These are phyloP conservation scores for Cercospora sp. DNA, from an alignment of 2,329 filamentous ascomycete genomes.

Conservation along the genomic window DNA sequence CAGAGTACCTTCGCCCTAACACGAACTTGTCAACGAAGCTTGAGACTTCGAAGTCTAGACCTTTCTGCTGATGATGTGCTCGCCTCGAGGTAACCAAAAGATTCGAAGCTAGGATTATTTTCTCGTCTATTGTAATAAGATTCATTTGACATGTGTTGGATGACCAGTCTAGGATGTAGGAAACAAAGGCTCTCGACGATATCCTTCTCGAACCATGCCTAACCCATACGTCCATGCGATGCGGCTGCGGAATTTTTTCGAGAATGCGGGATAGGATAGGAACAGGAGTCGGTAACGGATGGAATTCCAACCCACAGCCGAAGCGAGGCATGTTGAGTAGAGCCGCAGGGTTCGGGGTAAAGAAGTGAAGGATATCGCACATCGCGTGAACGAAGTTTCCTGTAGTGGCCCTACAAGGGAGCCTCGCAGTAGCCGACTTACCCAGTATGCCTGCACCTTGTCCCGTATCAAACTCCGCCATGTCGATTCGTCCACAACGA, in stretches of 20 bases:
- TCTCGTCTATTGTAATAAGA: background rate
- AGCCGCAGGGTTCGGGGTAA: background rate
- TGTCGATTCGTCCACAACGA: background rate
- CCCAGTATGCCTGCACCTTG: background rate
- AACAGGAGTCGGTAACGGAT: background rate
- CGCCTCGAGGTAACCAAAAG: background rate
- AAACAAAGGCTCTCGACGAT: background rate
- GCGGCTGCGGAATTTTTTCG: background rate
- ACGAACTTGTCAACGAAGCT: background rate
- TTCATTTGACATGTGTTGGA: background rate
- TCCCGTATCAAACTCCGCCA: background rate
- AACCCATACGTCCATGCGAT: background rate
- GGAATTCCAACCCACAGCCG: background rate
- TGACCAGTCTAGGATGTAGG: background rate
- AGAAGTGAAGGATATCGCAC: background rate
- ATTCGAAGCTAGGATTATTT: background rate
- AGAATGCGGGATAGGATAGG: background rate
- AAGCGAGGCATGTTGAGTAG: background rate
- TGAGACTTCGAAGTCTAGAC: background rate
- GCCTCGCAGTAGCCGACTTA: background rate
- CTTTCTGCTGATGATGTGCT: background rate
- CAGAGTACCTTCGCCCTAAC: background rate
- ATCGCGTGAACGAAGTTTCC: background rate
- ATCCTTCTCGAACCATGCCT: background rate
- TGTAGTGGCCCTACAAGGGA: background rate